Conservation (phyloP, 2,329 filamentous ascomycete genomes). For the Apiospora koreana region DNA sequence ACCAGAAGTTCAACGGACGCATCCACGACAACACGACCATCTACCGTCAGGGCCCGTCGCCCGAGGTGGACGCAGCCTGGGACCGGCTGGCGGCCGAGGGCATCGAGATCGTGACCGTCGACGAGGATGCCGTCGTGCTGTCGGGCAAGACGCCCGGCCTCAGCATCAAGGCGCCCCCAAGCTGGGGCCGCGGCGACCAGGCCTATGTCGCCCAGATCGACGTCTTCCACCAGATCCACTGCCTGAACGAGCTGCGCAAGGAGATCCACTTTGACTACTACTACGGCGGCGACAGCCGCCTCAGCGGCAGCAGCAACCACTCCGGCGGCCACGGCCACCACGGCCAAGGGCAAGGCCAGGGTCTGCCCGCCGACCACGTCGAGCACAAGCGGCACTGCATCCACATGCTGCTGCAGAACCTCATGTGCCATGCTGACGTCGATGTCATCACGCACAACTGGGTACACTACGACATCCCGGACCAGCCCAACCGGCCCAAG, state of each 20-base stretch:
- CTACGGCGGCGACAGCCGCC: neutral
- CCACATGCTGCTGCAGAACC: constrained; percentile 14
- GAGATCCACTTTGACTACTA: constrained; percentile 17
- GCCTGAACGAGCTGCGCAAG: constrained; percentile 15
- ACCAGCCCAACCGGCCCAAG: neutral
- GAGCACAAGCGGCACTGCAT: constrained; percentile 14
- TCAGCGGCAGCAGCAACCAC: too few relatives aligned
- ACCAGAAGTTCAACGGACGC: constrained; percentile 26
- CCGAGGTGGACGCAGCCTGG: constrained; percentile 14
- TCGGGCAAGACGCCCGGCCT: constrained; percentile 10
- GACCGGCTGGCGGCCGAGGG: neutral
- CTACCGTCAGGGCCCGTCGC: constrained; percentile 6
- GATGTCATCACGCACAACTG: constrained; percentile 17
- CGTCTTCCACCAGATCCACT: constrained; percentile 18
- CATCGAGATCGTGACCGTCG: constrained; percentile 8
- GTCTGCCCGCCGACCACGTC: constrained; percentile 6
- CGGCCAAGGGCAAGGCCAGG: too few relatives aligned
- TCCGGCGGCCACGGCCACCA: too few relatives aligned
- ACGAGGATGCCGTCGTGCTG: constrained; percentile 2
- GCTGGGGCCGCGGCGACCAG: constrained; percentile 5
- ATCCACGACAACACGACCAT: constrained; percentile 15
- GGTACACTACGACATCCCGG: constrained; percentile 1
- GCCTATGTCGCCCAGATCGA: constrained; percentile 13
- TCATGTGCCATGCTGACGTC: constrained; percentile 18
- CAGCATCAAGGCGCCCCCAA: constrained; percentile 5